Percentiles rank a stretch among this genome's conserved stretches.
These are phyloP conservation scores for Nicotiana tomentosiformis DNA, from an alignment of 257 asterid species.

Conservation along the genomic window DNA sequence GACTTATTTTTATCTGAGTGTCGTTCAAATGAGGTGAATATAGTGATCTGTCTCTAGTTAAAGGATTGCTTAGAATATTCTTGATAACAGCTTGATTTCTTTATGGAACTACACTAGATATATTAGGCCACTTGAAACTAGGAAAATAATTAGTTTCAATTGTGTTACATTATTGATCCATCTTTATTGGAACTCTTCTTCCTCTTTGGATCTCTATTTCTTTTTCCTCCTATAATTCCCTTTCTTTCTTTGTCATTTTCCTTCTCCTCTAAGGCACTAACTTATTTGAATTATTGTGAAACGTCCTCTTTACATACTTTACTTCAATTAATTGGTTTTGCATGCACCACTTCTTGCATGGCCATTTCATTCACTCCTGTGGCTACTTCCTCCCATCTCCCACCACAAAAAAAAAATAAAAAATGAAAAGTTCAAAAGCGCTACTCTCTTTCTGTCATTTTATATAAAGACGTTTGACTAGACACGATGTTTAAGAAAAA, in stretches of 20 bases:
- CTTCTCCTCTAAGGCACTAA: slow-evolving; percentile 7
- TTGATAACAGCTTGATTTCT: not conserved
- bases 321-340: not conserved
- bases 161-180: not conserved
- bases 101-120: not conserved
- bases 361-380: not conserved
- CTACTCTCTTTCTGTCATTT: not conserved
- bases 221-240: not conserved
- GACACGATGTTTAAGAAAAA: too few relatives aligned
- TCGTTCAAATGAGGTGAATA: not conserved
- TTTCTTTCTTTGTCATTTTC: not conserved
- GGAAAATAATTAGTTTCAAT: not conserved
- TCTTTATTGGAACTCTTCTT: not conserved
- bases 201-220: not conserved
- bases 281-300: not conserved
- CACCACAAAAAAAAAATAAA: not conserved
- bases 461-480: too few relatives aligned
- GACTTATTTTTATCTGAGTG: not conserved
- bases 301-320: not conserved
- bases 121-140: not conserved
- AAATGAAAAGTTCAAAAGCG: not conserved
- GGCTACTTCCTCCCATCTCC: not conserved
- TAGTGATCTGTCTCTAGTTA: not conserved
- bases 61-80: not conserved
- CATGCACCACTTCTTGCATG: not conserved